phyloP scores from a whole-genome alignment of 495 filamentous ascomycete species.

The Bacidia gigantensis region DNA sequence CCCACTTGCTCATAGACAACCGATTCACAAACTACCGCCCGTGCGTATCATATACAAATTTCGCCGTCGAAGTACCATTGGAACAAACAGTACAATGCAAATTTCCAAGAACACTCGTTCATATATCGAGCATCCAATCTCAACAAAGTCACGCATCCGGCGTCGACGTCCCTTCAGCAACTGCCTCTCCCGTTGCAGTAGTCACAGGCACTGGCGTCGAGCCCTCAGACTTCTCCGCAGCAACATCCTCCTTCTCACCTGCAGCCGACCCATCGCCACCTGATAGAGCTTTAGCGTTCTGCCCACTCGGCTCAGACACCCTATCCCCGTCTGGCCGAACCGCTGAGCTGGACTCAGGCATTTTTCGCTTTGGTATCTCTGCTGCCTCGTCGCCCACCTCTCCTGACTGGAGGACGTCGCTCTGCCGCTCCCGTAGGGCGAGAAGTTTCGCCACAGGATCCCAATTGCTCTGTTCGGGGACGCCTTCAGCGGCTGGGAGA shows the following conservation, averaged over 20 bases:
- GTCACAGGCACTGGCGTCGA: neutral
- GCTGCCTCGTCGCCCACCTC: slow-evolving; percentile 4
- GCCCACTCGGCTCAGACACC: neutral
- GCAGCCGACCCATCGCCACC: neutral
- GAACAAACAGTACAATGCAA: no score
- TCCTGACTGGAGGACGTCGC: slow-evolving; percentile 32
- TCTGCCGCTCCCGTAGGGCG: slow-evolving; percentile 50
- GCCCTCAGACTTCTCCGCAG: neutral
- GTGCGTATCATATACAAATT: no score
- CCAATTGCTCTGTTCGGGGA: slow-evolving; percentile 77
- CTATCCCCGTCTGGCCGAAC: neutral
- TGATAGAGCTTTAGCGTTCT: no score
- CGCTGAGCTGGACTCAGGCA: neutral
- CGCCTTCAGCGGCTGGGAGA: slow-evolving; percentile 62
- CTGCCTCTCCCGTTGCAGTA: neutral
- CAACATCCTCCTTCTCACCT: no score
- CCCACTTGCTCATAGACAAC: no score
- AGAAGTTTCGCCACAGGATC: slow-evolving; percentile 59
- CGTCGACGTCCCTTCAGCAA: neutral
- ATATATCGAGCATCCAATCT: no score
- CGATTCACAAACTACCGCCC: no score
- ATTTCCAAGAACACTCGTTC: no score
- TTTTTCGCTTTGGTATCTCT: neutral
- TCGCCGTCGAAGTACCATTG: no score
- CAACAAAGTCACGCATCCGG: no score